phyloP scores from a whole-genome alignment of 225 moss, liverwort and hornwort genomes.

The Sphagnum contortum region DNA sequence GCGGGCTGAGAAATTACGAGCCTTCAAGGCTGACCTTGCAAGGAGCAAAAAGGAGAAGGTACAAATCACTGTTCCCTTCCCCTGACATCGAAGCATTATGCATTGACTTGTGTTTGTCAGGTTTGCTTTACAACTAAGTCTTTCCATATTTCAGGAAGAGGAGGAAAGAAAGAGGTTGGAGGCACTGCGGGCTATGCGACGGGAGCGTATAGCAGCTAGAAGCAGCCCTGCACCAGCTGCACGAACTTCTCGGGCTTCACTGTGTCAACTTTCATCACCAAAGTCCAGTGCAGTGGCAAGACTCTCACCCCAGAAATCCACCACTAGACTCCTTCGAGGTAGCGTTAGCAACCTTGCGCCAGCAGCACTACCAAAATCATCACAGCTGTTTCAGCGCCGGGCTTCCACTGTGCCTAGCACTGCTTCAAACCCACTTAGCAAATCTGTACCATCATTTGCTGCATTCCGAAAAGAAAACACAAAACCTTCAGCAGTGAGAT shows the following conservation, averaged over 20 bases:
- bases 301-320: slow-evolving; percentile 56
- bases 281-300: slow-evolving; percentile 51
- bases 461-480: slow-evolving; percentile 93
- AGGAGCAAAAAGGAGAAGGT: too few relatives aligned
- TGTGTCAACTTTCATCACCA: slow-evolving; percentile 17
- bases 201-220: neutral
- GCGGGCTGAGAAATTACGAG: too few relatives aligned
- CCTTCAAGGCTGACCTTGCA: too few relatives aligned
- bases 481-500: slow-evolving; percentile 56
- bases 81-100: too few relatives aligned
- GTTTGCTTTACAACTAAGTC: too few relatives aligned
- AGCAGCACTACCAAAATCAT: slow-evolving; percentile 20
- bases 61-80: too few relatives aligned
- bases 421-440: slow-evolving; percentile 65
- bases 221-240: slow-evolving; percentile 55
- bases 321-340: slow-evolving; percentile 18
- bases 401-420: slow-evolving; percentile 29
- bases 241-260: slow-evolving; percentile 47
- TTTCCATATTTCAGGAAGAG: neutral
- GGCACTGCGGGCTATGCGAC: neutral
- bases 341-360: slow-evolving; percentile 19
- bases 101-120: too few relatives aligned
- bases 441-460: slow-evolving; percentile 78
- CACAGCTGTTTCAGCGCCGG: slow-evolving; percentile 37
- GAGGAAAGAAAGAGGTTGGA: neutral